Evolutionary conservation across 1,139 yeast genomes (phyloP), one percentile per base, ranked within the genome.

Genomic region (Blastobotrys petasosporus): DNA sequence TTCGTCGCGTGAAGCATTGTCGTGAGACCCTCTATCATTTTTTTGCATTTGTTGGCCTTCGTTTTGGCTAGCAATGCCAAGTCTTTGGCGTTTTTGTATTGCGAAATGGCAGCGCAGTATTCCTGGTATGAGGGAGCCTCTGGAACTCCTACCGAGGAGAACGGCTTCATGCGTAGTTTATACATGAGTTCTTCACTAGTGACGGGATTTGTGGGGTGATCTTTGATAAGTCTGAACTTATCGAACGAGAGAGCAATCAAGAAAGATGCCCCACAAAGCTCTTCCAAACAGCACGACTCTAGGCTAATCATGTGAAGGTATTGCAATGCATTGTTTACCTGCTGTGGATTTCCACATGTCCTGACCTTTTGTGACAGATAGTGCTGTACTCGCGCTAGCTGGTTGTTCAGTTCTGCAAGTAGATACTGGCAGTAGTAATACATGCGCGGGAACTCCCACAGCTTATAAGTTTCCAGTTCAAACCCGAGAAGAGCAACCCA

Each of bases 121-220:
- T 54, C 58, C 17, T 65, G 61, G 56, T 66, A 82, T 0, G 69
- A 61, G 2, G 92, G 85, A 43, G 76, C 60, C 4, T 71, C 73
- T 0, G 97, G 97, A 4, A 81, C 81, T 0, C 95, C 96, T 13
- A 90, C 83, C 0, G 90, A 76, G 13, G 85, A 78, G 69, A 85
- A 87, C 2, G 94, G 82, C 60, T 87, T 88, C 76, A 88, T 77
- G 53, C 96, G 75, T 39, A 88, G 66, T 17, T 75, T 70, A 62
- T 75, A 86, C n/a, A 82, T 64, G 36, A 74, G 60, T 51, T 79
- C 79, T 39, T 74, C 70, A 10, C 69, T 58, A 9, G 78, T 69
- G 35, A 70, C 66, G 16, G 68, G 63, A 38, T 67, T 62, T 3
- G 61, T 54, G 7, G 79, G 75, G 0, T 66, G 64, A 15, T 44